Evolutionary conservation across 768 basidiomycete genomes (phyloP), one percentile per base, ranked within the genome.

Genomic region (Collybia sordida): DNA sequence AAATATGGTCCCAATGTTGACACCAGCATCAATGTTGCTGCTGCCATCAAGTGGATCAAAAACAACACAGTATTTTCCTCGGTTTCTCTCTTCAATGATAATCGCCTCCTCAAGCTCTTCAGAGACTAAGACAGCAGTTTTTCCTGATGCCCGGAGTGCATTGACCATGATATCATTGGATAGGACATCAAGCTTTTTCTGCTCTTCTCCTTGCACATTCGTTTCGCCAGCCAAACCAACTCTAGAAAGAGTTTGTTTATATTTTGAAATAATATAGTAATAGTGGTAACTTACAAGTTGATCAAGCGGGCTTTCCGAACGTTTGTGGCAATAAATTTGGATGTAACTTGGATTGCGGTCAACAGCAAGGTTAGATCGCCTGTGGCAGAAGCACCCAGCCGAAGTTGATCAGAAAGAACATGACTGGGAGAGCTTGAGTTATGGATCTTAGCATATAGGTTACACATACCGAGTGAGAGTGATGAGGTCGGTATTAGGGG

Each of bases 111-210:
- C 93, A 57, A 92, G 78, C 64, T 98, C 95, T 69, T 99, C 97
- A 15, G 93, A 95, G 54, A 99, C 93, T 58, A 99, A 88, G 12
- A 99, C 97, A 12, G 93, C 89, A 6, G 87, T 91, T 80, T 94
- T 97, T 46, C 97, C 93, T n/a, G 91, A 95, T 3, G 95, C 95
- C 36, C 92, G 83, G 27, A 99, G 82, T 41, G 95, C 88, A 63
- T 98, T 98, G 61, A 98, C 82, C 97, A 99, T 98, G 79, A 99
- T 99, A 67, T 99, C 95, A 67, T 99, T 98, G 12, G 93, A 90
- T 25, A 97, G 77, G n/a, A 97, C 87, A 63, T 97, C 95, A 46
- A 99, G 80, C 73, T 99, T 99, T 80, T 99, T 99, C 79, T 99
- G 97, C 64, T 98, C 97, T 68, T 98, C 97, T 18, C 97, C 97